phyloP scores from a whole-genome alignment of 1,284 basidiomycete genomes.

The Fistulinella cinereoalba region DNA sequence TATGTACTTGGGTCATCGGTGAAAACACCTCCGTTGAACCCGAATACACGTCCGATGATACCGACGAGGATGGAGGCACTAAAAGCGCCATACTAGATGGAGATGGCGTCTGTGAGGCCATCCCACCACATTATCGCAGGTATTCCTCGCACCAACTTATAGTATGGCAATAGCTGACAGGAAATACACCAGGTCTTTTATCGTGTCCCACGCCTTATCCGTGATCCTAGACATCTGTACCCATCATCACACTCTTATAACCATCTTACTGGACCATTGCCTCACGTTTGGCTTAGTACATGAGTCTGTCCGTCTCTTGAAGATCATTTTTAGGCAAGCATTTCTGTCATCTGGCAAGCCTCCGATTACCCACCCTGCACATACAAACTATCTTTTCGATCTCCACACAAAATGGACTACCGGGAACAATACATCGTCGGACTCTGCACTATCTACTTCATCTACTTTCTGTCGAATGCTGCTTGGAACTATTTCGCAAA shows the following conservation, averaged over 20 bases:
- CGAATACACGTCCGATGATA: constrained; percentile 18
- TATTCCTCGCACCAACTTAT: constrained; percentile 23
- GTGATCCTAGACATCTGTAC: constrained; percentile 45
- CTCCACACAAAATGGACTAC: constrained; percentile 36
- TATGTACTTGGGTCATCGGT: constrained; percentile 51
- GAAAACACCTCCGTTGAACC: constrained; percentile 38
- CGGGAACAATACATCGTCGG: constrained; percentile 4
- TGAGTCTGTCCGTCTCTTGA: constrained; percentile 45
- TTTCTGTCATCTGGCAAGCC: constrained; percentile 25
- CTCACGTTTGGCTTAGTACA: constrained; percentile 39
- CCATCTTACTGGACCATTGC: constrained; percentile 46
- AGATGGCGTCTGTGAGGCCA: constrained; percentile 47
- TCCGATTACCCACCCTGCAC: constrained; percentile 41
- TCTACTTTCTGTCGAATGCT: constrained; percentile 25
- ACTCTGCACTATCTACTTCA: constrained; percentile 25
- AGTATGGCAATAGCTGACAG: constrained; percentile 5
- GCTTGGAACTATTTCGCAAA: constrained; percentile 15
- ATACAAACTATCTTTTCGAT: constrained; percentile 41
- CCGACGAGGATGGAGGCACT: constrained; percentile 23
- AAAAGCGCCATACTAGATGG: constrained; percentile 35
- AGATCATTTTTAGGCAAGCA: constrained; percentile 37
- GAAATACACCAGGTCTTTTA: constrained; percentile 38
- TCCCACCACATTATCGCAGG: constrained; percentile 50
- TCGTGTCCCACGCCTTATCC: constrained; percentile 50
- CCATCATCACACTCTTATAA: constrained; percentile 46